phyloP scores from a whole-genome alignment of 1,139 yeast genomes.

The Pneumocystis jirovecii region DNA sequence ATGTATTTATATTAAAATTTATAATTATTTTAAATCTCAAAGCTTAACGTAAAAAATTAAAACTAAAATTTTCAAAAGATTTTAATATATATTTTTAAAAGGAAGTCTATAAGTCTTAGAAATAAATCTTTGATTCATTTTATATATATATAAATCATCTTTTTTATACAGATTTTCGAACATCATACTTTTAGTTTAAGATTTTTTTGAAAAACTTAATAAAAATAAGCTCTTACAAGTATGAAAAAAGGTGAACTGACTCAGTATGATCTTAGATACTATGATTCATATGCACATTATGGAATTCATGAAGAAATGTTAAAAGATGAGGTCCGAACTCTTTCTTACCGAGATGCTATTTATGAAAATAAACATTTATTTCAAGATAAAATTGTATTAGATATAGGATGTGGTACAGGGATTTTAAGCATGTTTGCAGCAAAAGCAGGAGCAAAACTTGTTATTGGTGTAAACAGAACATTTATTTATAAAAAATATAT shows the following conservation, averaged over 20 bases:
- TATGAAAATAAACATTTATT: conserved; percentile 77
- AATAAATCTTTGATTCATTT: background rate
- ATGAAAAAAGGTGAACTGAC: background rate
- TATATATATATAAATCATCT: too few species aligned
- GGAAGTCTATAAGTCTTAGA: background rate
- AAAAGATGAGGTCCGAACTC: conserved; percentile 84
- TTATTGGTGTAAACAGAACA: conserved; percentile 24
- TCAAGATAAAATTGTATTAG: conserved; percentile 88
- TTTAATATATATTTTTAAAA: background rate
- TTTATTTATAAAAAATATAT: background rate
- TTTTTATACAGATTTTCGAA: background rate
- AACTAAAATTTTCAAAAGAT: background rate
- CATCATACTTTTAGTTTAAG: background rate
- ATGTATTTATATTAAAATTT: background rate
- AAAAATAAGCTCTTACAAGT: background rate
- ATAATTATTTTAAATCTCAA: background rate
- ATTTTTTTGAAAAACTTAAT: background rate
- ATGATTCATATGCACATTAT: background rate
- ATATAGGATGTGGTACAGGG: conserved; percentile 63
- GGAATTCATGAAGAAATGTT: conserved; percentile 99
- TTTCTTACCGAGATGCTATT: conserved; percentile 85
- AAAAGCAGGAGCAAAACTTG: conserved; percentile 45
- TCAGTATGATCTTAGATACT: background rate
- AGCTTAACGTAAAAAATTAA: background rate
- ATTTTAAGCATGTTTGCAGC: conserved; percentile 47